Evolutionary conservation across 768 basidiomycete species (phyloP).

Genomic region (Trametes sanguinea): DNA sequence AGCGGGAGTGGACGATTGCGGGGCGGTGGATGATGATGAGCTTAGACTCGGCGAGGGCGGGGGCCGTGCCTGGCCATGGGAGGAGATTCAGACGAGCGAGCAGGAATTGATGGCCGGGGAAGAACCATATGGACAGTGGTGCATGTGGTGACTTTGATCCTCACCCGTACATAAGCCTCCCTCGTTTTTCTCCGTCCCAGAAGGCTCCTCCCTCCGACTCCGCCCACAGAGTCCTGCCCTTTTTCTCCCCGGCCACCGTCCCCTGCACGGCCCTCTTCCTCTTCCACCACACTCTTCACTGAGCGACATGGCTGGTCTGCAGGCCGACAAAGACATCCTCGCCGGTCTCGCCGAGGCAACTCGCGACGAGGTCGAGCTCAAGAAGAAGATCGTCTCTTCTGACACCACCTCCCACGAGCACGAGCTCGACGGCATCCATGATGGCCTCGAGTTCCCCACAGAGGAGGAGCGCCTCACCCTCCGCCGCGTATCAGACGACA

Average conservation of each 20-base stretch:
- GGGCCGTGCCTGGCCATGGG: neutral
- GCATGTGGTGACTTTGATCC: conserved; percentile 4
- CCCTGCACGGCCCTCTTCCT: conserved; percentile 1
- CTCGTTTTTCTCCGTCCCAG: neutral
- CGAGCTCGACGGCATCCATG: conserved; percentile 43
- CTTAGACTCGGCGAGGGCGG: neutral
- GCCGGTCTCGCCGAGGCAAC: conserved; percentile 28
- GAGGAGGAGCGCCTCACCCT: conserved; percentile 60
- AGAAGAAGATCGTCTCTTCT: conserved; percentile 26
- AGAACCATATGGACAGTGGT: conserved; percentile 14
- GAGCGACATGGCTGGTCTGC: conserved; percentile 28
- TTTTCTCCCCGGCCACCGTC: neutral
- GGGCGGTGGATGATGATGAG: neutral
- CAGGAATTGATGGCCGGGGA: conserved; percentile 13
- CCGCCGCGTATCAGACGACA: conserved; percentile 56
- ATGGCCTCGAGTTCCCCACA: conserved; percentile 64
- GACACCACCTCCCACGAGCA: conserved; percentile 24
- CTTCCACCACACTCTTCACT: conserved; percentile 11
- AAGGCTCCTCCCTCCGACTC: conserved; percentile 10
- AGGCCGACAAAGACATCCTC: conserved; percentile 27
- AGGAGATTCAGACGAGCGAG: neutral
- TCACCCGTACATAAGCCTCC: conserved; percentile 2
- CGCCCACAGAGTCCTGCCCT: neutral
- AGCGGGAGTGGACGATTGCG: neutral
- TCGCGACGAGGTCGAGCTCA: conserved; percentile 23